Conservation (phyloP, 2,329 filamentous ascomycete genomes). For the Fusarium concolor region DNA sequence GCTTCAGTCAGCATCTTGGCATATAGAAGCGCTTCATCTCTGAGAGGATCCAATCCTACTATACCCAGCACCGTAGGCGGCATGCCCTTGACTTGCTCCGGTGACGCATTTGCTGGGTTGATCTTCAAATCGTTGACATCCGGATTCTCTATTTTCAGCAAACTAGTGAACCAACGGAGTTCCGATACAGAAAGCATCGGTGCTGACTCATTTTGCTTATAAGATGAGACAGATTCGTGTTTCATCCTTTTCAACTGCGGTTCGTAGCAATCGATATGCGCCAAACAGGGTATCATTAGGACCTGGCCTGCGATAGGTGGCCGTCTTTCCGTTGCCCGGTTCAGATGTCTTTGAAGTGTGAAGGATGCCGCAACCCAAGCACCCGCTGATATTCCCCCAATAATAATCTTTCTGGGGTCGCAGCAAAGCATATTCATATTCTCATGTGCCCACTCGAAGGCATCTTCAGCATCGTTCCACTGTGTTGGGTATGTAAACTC, state of each 20-base stretch:
- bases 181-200: constrained; percentile 5
- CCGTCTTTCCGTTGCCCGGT: not conserved
- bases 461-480: constrained; percentile 14
- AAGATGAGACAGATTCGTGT: constrained; percentile 2
- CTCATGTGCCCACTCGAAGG: constrained; percentile 9
- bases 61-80: not conserved
- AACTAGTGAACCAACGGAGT: constrained; percentile 1
- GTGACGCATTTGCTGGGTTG: not conserved
- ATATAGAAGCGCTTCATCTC: constrained; percentile 3
- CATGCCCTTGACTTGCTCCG: not conserved
- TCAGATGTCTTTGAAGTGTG: not conserved
- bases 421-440: not conserved
- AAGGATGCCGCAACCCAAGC: constrained; percentile 11
- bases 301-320: not conserved
- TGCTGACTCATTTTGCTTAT: not conserved
- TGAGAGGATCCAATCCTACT: not conserved
- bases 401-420: not conserved
- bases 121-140: not conserved
- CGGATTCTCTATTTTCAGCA: not conserved
- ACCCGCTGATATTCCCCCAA: constrained; percentile 13
- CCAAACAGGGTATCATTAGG: constrained; percentile 11
- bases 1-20: constrained; percentile 4
- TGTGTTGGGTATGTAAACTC: constrained; percentile 2
- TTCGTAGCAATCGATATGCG: constrained; percentile 5
- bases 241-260: constrained; percentile 2